Evolutionary conservation across 305 asterid genomes (phyloP).

Genomic region (Fraxinus platypoda): DNA sequence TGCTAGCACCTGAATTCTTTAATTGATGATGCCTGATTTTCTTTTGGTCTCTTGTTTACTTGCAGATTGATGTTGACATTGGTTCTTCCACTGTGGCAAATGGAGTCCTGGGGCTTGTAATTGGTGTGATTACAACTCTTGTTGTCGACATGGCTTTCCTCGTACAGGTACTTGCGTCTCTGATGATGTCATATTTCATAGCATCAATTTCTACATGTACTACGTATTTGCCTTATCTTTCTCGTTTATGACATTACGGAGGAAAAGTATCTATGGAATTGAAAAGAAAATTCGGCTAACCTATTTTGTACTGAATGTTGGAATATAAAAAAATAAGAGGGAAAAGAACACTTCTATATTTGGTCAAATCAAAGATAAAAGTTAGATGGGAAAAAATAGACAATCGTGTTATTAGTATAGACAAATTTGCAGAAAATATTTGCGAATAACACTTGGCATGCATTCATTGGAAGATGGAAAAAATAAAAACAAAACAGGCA

Average conservation of each 20-base stretch:
- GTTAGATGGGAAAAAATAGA: not conserved
- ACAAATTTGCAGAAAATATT: too few relatives aligned
- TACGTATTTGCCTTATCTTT: not conserved
- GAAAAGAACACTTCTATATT: not conserved
- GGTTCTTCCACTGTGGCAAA: constrained; percentile 96
- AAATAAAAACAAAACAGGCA: too few relatives aligned
- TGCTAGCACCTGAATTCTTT: not conserved
- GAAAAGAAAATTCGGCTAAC: not conserved
- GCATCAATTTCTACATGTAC: not conserved
- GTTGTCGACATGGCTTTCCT: constrained; percentile 98
- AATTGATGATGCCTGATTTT: constrained; percentile 7
- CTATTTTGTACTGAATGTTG: not conserved
- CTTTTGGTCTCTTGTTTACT: not conserved
- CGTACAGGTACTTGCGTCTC: constrained; percentile 60
- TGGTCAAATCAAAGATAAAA: not conserved
- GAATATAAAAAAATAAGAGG: not conserved
- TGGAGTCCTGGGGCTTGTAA: constrained; percentile 93
- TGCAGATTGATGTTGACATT: constrained; percentile 85
- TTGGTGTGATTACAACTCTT: constrained; percentile 78
- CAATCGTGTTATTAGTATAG: too few relatives aligned
- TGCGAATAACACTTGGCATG: too few relatives aligned
- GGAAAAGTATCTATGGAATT: not conserved
- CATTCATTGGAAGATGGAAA: too few relatives aligned
- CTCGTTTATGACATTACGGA: not conserved
- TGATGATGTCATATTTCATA: not conserved